Conservation (phyloP, 345 rosid genomes). For the Cardamine occulta region DNA sequence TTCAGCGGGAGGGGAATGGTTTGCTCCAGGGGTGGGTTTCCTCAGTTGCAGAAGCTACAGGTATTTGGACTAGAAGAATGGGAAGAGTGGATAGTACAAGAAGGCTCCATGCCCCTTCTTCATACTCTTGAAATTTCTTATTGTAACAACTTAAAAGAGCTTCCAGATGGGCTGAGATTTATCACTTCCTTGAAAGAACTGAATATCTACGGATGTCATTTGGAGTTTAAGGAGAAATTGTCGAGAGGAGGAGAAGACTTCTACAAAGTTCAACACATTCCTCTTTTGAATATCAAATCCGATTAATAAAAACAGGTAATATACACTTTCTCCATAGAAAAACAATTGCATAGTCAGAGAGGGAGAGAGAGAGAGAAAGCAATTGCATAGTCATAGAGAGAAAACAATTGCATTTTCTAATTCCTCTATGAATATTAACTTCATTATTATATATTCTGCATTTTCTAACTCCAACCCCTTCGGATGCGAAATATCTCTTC, state of each 20-base stretch:
- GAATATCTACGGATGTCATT: not conserved
- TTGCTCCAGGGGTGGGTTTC: constrained; percentile 14
- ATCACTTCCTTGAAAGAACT: not conserved
- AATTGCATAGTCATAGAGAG: no score
- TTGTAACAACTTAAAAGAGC: not conserved
- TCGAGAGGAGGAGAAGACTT: constrained; percentile 45
- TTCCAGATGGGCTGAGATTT: not conserved
- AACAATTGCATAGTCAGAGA: no score
- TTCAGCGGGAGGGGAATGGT: constrained; percentile 35
- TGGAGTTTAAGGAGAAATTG: not conserved
- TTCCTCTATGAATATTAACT: no score
- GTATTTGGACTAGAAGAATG: not conserved
- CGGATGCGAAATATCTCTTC: no score
- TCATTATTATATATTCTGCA: no score
- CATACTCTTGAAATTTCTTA: rapidly evolving
- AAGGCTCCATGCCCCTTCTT: constrained; percentile 10
- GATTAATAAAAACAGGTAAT: no score
- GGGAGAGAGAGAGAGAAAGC: no score
- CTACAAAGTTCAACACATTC: constrained; percentile 23
- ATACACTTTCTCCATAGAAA: no score
- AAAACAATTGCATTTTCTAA: no score
- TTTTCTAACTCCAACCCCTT: no score
- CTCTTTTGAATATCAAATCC: no score
- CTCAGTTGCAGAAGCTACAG: not conserved
- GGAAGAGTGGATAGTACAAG: constrained; percentile 29